Evolutionary conservation across 306 rosid genomes (phyloP).

Genomic region (Corylus americana): DNA sequence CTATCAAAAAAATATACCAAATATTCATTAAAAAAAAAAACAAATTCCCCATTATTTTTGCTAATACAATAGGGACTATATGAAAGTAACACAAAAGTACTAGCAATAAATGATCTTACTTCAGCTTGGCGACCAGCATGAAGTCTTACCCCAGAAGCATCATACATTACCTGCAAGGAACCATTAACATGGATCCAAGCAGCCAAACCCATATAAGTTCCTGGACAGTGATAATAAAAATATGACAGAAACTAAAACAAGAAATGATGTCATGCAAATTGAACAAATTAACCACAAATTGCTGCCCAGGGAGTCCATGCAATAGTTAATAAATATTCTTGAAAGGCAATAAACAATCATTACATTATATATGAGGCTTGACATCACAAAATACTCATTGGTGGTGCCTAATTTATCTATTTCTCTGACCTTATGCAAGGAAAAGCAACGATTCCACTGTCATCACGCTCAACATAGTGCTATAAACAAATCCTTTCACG

Average conservation of each 20-base stretch:
- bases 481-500: not conserved
- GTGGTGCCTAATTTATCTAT: too few relatives aligned
- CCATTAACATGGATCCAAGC: not conserved
- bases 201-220: not conserved
- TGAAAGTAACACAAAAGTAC: not conserved
- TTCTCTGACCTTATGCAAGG: too few relatives aligned
- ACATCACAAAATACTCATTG: too few relatives aligned
- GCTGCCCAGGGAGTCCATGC: not conserved
- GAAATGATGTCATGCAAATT: not conserved
- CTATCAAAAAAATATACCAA: not conserved
- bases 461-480: not conserved
- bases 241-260: not conserved
- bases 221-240: not conserved
- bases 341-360: not conserved
- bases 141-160: conserved; percentile 94
- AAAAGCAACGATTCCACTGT: not conserved
- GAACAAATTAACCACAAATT: not conserved
- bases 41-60: not conserved
- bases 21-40: too few relatives aligned
- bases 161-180: conserved; percentile 83
- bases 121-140: conserved; percentile 99
- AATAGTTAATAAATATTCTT: not conserved
- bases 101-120: conserved; percentile 45
- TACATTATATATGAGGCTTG: not conserved
- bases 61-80: conserved; percentile 1